Base-by-base conservation (phyloP, 495 filamentous ascomycete genomes). In the Penicillium crystallinum region DNA sequence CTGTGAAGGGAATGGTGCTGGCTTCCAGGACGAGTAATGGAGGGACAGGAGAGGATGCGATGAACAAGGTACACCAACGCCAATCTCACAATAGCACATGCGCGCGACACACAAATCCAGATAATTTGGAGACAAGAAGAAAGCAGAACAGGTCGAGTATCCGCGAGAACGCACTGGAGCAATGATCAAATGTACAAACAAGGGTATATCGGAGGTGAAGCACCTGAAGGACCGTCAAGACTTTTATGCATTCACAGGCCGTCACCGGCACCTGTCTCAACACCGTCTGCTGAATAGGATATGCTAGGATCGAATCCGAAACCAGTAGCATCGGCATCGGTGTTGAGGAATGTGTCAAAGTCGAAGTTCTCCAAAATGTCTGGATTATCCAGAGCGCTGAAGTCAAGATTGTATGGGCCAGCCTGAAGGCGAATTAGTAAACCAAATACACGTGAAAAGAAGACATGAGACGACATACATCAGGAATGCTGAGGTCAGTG, bases 321-420 rank as follows among this genome's bases (percentile, higher is more conserved):
- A 29, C 69, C 70, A 31, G 70, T 68, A 12, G 65, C 69, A 21
- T 73, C 73, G 49, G 78, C 77, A 52, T 83, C 81, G 9, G 79
- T 83, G 54, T 84, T 83, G 44, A 97, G 74, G 80, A 97, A 97
- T 0, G 88, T 90, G 68, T 97, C 92, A 66, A 97, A 97, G 68
- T 97, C 92, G 58, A 97, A 97, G 59, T 88, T 87, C 62, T 90
- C 86, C 42, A 97, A 74, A n/a, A 95, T 85, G 65, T 91, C 80
- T 39, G 73, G 72, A 25, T 77, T 81, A 47, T 81, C 77, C 59
- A 87, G 68, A 38, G 67, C 61, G 57, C 76, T 77, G 62, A 89
- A 88, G 48, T 85, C 83, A 63, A 88, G 76, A 37, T 68, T 79
- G 66, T 77, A 76, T 36, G 65, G 49, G 46, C 52, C 64, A 39